Evolutionary conservation across 2,329 filamentous ascomycete genomes (phyloP), one percentile per base, ranked within the genome.

Genomic region (Verticillium longisporum): DNA sequence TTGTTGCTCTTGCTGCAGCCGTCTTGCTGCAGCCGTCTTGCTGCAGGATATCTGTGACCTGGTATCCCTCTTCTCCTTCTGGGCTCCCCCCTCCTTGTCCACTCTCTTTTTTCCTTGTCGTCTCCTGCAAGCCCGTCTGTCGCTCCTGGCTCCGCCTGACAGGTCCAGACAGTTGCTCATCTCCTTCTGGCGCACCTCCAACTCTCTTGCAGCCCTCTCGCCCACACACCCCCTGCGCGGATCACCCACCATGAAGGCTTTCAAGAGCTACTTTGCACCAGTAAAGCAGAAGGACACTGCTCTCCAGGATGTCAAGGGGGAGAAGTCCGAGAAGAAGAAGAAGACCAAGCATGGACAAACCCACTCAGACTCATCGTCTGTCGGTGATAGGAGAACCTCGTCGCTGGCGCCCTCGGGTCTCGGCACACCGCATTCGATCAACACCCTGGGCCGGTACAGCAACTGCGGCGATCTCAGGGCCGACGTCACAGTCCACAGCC

Each of bases 221-320:
- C 26, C 26, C 26, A 26, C 26, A 13, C 4, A 7, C n/a, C 18
- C 9, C n/a, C 41, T 50, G 41, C 18, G 6, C 41, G 11, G 41
- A 26, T 50, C 41, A 26, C 21, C 15, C 61, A 58, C 54, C 41
- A 64, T 64, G 63, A 56, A 64, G 60, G 59, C 63, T 53, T 63
- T 64, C 63, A 64, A 64, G 55, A 58, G 61, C 36, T 64, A 64
- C 38, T 61, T 63, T 57, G 36, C 63, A 36, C 61, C 63, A 33
- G 63, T 55, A 36, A 50, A 50, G 15, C 31, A 38, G 36, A 54
- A 18, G 38, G 34, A 38, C 21, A 14, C 36, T 11, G 15, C 54
- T 15, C 26, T 55, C 2, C 4, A 56, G 56, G 6, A 26, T 34
- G 37, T 53, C 53, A 33, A 45, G 15, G 41, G 41, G 34, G 57